A percentile compares a stretch with the other conserved stretches of the same genome.
These are phyloP conservation scores for Nakataea oryzae DNA, from an alignment of 2,329 filamentous ascomycete species.

Conservation along the genomic window DNA sequence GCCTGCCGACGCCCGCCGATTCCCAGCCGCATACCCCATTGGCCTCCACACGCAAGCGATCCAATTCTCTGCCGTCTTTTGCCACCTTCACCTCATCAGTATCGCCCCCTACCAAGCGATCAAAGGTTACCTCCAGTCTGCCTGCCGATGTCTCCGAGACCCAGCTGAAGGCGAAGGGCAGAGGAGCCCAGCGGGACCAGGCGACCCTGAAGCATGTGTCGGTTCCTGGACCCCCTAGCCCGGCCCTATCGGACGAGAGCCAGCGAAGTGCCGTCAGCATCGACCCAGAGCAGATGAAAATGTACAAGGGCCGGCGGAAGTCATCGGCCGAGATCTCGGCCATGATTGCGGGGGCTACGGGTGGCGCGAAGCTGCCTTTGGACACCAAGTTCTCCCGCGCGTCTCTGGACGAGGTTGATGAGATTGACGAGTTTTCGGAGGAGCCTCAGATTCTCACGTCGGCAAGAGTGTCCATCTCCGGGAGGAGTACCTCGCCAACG, in stretches of 20 bases:
- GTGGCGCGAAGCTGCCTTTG: conserved; percentile 17
- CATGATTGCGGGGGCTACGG: conserved; percentile 29
- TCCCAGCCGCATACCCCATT: conserved; percentile 25
- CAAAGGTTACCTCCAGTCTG: background rate
- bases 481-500: conserved; percentile 36
- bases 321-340: conserved; percentile 19
- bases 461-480: conserved; percentile 42
- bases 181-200: background rate
- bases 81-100: conserved; percentile 16
- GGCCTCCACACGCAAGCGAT: conserved; percentile 23
- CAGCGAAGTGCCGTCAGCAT: background rate
- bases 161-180: background rate
- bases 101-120: conserved; percentile 9
- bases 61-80: conserved; percentile 37
- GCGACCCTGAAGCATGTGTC: background rate
- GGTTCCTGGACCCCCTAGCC: background rate
- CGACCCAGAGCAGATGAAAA: background rate
- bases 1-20: conserved; percentile 19
- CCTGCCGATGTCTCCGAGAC: background rate
- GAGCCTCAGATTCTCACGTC: conserved; percentile 47
- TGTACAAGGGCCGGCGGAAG: background rate
- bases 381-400: background rate
- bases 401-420: conserved; percentile 16
- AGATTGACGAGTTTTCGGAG: conserved; percentile 44
- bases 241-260: background rate